Conservation (phyloP, 306 rosid species). For the Begonia peltatifolia region DNA sequence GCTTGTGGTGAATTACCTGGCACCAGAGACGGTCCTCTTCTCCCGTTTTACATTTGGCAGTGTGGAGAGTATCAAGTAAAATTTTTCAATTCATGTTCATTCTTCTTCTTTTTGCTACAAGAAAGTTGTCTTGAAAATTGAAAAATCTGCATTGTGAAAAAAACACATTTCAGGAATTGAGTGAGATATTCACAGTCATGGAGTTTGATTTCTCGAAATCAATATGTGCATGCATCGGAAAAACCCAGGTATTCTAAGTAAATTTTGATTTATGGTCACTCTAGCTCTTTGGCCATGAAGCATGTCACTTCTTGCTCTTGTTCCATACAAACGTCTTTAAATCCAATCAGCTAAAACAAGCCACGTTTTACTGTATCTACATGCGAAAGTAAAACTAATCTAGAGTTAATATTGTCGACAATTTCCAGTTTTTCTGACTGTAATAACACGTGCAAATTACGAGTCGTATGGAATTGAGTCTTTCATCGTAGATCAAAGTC, state of each 20-base stretch:
- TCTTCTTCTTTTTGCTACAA: background rate
- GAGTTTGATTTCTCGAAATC: conserved; percentile 76
- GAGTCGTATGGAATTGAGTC: background rate
- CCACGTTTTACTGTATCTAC: too few species aligned
- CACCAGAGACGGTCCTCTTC: conserved; percentile 45
- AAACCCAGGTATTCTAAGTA: conserved; percentile 41
- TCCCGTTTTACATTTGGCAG: conserved; percentile 66
- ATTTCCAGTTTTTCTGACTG: too few species aligned
- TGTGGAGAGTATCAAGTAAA: conserved; percentile 61
- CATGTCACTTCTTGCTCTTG: too few species aligned
- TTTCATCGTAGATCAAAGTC: conserved; percentile 42
- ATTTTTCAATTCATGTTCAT: conserved; percentile 7
- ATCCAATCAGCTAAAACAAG: too few species aligned
- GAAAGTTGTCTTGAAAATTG: conserved; percentile 3
- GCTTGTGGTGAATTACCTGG: conserved; percentile 54
- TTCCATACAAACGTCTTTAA: too few species aligned
- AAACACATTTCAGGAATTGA: conserved; percentile 51
- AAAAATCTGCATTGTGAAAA: too few species aligned
- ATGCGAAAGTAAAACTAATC: too few species aligned
- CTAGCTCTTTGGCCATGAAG: too few species aligned
- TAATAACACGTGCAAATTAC: too few species aligned
- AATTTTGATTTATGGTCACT: too few species aligned
- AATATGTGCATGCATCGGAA: conserved; percentile 41
- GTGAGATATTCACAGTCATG: conserved; percentile 52
- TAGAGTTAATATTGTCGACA: too few species aligned